Evolutionary conservation across 768 basidiomycete genomes (phyloP), one percentile per base, ranked within the genome.

Genomic region (Hortiboletus flavorubellus): DNA sequence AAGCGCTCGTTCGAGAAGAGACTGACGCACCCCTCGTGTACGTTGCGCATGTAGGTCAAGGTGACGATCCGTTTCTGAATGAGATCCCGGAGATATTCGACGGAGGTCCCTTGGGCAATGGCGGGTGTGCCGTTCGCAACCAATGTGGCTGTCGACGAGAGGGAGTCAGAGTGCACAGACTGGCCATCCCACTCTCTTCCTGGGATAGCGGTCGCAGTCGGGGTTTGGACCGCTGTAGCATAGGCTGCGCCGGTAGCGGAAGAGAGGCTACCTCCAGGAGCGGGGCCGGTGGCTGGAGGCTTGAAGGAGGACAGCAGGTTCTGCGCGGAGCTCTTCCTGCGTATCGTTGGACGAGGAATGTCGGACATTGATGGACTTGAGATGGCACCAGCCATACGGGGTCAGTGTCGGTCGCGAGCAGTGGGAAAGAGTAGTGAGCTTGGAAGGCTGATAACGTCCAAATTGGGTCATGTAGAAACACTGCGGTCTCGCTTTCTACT

Each of bases 21-120:
- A 4, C 21, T 43, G 47, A 79, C 85, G 63, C 59, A 92, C 89
- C 93, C 93, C 71, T 93, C 90, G 60, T 93, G 88, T 33, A 91
- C 86, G 63, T 84, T 90, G 60, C 89, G 80, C 70, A 93, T 76
- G 68, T 94, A 93, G 0, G 89, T 92, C 61, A 93, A 75, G 21
- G 91, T 91, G 64, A 89, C 79, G 53, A 93, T 87, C 58, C 93
- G 78, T 76, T 92, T 93, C 75, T 87, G 85, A 9, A 93, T 82
- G 46, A 91, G 74, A 64, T 89, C 89, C 51, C 91, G 75, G 54
- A 93, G 76, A 65, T 86, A 85, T 66, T 93, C 91, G 53, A 89
- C 80, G 9, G 86, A 86, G 30, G 88, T 86, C 14, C 85, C 86
- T 67, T 85, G 86, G 5, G 74, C 55, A 11, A 64, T 53, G n/a